These are phyloP conservation scores for Cytospora leucostoma DNA, from an alignment of 2,329 filamentous ascomycete species.

Conservation along the genomic window DNA sequence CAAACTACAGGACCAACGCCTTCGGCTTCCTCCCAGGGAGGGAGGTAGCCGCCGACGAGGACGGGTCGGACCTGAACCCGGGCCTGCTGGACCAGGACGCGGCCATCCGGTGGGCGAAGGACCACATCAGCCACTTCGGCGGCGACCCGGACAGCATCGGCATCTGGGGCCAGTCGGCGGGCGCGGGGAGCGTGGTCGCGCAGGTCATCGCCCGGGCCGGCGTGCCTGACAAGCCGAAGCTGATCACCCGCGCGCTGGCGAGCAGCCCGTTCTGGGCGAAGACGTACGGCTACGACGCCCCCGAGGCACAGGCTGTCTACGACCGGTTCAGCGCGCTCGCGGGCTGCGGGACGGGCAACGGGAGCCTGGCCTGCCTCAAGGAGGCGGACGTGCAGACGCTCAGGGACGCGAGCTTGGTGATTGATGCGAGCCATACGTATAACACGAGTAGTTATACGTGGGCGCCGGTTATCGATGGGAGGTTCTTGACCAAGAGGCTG, in stretches of 20 bases:
- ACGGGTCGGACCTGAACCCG: slow-evolving; percentile 50
- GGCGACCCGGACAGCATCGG: slow-evolving; percentile 50
- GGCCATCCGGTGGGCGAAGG: slow-evolving; percentile 51
- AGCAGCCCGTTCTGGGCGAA: slow-evolving; percentile 62
- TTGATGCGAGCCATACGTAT: slow-evolving; percentile 53
- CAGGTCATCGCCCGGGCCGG: slow-evolving; percentile 48
- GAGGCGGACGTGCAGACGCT: slow-evolving; percentile 53
- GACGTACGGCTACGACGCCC: slow-evolving; percentile 53
- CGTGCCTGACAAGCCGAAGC: not conserved
- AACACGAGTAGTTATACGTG: slow-evolving; percentile 59
- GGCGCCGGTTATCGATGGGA: slow-evolving; percentile 61
- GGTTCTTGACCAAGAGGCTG: slow-evolving; percentile 51
- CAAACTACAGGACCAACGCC: slow-evolving; percentile 59
- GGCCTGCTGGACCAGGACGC: slow-evolving; percentile 54
- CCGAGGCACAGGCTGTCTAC: slow-evolving; percentile 54
- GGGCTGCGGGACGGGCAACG: slow-evolving; percentile 45
- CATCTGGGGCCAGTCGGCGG: slow-evolving; percentile 58
- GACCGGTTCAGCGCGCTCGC: slow-evolving; percentile 47
- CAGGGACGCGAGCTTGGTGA: slow-evolving; percentile 51
- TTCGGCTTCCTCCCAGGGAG: slow-evolving; percentile 56
- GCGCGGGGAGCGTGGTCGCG: slow-evolving; percentile 54
- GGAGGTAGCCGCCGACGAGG: slow-evolving; percentile 45
- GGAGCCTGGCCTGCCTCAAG: slow-evolving; percentile 59
- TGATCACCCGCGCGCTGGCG: slow-evolving; percentile 34
- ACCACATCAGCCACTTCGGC: slow-evolving; percentile 50